Percentiles rank a stretch among this genome's conserved stretches.
Conservation (phyloP, 768 basidiomycete species). For the Auriscalpium vulgare region DNA sequence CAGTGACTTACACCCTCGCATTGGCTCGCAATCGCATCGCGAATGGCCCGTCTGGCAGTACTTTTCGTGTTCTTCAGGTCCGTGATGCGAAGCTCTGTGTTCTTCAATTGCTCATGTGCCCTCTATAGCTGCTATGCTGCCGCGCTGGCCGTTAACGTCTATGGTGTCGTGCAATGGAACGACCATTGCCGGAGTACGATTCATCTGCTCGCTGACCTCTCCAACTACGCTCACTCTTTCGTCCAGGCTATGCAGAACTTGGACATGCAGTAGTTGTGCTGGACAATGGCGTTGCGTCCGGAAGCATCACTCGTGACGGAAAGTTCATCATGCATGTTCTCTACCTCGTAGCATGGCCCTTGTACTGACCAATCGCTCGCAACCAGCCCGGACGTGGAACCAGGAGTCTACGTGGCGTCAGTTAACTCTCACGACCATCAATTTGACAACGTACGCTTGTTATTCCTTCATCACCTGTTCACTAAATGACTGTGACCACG, state of each 20-base stretch:
- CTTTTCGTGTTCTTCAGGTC: constrained; percentile 18
- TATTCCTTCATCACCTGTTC: not conserved
- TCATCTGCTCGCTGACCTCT: not conserved
- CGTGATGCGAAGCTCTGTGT: not conserved
- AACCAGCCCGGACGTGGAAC: constrained; percentile 55
- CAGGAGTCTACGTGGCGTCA: constrained; percentile 63
- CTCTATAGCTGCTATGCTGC: constrained; percentile 1
- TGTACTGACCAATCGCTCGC: not conserved
- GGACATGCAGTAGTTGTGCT: constrained; percentile 53
- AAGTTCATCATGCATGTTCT: constrained; percentile 56
- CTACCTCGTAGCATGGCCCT: not conserved
- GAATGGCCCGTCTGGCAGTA: not conserved
- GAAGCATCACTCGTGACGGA: constrained; percentile 48
- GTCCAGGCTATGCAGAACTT: constrained; percentile 26
- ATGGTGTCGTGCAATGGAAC: constrained; percentile 64
- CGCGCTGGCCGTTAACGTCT: constrained; percentile 42
- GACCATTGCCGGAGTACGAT: constrained; percentile 52
- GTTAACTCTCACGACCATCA: constrained; percentile 55
- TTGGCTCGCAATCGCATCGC: not conserved
- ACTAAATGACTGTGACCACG: not conserved
- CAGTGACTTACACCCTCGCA: not conserved
- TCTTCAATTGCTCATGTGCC: not conserved
- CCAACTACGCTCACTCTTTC: not conserved
- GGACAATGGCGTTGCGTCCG: constrained; percentile 48
- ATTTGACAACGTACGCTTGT: constrained; percentile 57